phyloP scores from a whole-genome alignment of 2,329 filamentous ascomycete species.

The Aspergillus chevalieri region DNA sequence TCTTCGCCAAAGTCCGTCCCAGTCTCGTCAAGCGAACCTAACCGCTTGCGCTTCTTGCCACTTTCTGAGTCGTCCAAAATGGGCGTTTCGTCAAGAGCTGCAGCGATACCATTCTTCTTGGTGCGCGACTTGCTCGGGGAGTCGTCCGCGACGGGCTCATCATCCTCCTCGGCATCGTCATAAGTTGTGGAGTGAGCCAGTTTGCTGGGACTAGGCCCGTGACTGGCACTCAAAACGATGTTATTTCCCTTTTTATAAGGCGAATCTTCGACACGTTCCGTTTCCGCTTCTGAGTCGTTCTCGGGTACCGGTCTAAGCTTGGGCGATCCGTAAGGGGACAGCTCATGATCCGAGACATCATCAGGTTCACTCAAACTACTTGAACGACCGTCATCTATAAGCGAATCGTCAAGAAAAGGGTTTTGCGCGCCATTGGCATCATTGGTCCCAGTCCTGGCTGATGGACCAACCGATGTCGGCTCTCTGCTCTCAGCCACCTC shows the following conservation, averaged over 20 bases:
- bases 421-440: slow-evolving; percentile 32
- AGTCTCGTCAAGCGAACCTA: slow-evolving; percentile 30
- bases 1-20: slow-evolving; percentile 32
- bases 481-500: slow-evolving; percentile 36
- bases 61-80: slow-evolving; percentile 25
- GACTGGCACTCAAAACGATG: slow-evolving; percentile 54
- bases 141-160: slow-evolving; percentile 39
- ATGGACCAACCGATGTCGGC: slow-evolving; percentile 27
- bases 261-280: slow-evolving; percentile 86
- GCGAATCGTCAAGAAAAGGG: slow-evolving; percentile 35
- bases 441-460: slow-evolving; percentile 27
- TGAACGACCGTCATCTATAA: slow-evolving; percentile 64
- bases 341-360: slow-evolving; percentile 65
- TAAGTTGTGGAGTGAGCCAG: slow-evolving; percentile 55
- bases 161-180: slow-evolving; percentile 46
- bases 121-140: slow-evolving; percentile 36
- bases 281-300: slow-evolving; percentile 80
- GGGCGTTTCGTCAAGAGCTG: slow-evolving; percentile 15
- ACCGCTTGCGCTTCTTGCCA: slow-evolving; percentile 38
- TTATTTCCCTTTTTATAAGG: slow-evolving; percentile 60
- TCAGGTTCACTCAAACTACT: slow-evolving; percentile 92
- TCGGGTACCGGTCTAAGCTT: slow-evolving; percentile 54
- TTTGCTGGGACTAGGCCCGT: slow-evolving; percentile 70
- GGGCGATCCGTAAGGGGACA: slow-evolving; percentile 47
- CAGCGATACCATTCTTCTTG: slow-evolving; percentile 25